These are phyloP conservation scores for Lactifluus rugatus DNA, from an alignment of 768 basidiomycete species.

Conservation along the genomic window DNA sequence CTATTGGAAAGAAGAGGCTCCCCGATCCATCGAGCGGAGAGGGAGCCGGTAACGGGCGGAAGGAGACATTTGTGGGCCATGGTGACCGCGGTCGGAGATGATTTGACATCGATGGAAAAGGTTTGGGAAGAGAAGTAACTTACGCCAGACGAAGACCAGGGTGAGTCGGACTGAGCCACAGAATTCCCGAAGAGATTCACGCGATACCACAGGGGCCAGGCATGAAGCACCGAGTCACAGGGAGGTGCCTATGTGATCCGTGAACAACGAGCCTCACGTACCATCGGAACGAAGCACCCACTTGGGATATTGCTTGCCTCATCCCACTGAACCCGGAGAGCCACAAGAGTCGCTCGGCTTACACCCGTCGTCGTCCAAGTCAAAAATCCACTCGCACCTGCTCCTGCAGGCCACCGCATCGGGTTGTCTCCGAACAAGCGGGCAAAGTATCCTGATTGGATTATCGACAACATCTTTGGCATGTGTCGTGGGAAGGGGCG, in stretches of 20 bases:
- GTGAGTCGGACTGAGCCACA: conserved; percentile 23
- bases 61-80: conserved; percentile 45
- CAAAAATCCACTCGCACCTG: too few relatives aligned
- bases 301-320: conserved; percentile 50
- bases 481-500: conserved; percentile 32
- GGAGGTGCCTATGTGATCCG: conserved; percentile 47
- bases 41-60: conserved; percentile 29
- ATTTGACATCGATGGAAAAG: conserved; percentile 37
- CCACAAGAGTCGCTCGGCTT: conserved; percentile 63
- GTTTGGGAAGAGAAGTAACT: conserved; percentile 43
- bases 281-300: conserved; percentile 43
- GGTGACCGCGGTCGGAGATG: conserved; percentile 41
- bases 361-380: conserved; percentile 52
- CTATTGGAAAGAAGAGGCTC: conserved; percentile 49
- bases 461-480: conserved; percentile 43
- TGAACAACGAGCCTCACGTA: conserved; percentile 36
- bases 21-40: conserved; percentile 36
- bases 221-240: conserved; percentile 43
- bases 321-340: conserved; percentile 39
- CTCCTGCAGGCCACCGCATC: too few relatives aligned
- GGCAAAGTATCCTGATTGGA: too few relatives aligned
- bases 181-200: too few relatives aligned
- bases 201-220: conserved; percentile 27
- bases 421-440: too few relatives aligned
- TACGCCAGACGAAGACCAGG: conserved; percentile 52